Evolutionary conservation across 495 filamentous ascomycete genomes (phyloP), one percentile per base, ranked within the genome.

Genomic region (Lophiostoma macrostomum): DNA sequence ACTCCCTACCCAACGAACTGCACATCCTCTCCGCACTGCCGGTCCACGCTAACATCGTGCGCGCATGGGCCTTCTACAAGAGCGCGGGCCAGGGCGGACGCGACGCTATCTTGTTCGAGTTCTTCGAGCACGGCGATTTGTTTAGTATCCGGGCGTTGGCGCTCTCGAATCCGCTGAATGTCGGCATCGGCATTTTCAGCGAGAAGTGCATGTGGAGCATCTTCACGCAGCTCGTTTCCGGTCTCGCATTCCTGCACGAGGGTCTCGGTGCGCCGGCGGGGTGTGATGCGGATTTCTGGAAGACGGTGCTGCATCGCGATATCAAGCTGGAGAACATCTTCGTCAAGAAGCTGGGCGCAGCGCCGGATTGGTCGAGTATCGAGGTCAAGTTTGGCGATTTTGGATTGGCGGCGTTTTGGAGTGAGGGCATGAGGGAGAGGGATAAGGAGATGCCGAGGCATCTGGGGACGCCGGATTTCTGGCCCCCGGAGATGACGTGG

Each of bases 321-420:
- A 48, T 56, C 41, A 56, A 38, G 27, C 6, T 41, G 2, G 42
- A 50, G n/a, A 56, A 56, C 34, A 25, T 56, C 27, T 23, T 56
- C 23, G 24, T 56, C 34, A 20, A 24, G 20, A n/a, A 2, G 11
- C 29, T 40, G 10, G 47, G 35, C 35, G n/a, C n/a, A n/a, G n/a
- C n/a, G n/a, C n/a, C n/a, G n/a, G 42, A 47, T n/a, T 24, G 1
- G 31, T 47, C 52, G 5, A 25, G 19, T 5, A 19, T 55, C 7
- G 16, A 20, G 5, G 46, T 58, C 28, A 58, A 58, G 25, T 48
- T 58, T 14, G 35, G 14, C 38, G 55, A 58, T 27, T 58, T 58
- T 25, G 55, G 41, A 2, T 25, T 58, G 2, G n/a, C 55, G 5
- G 14, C 29, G 0, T 46, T 39, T 25, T 58, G n/a, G n/a, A n/a